These are phyloP conservation scores for Hypoxylon crocopeplum DNA, from an alignment of 495 filamentous ascomycete species.

Conservation along the genomic window DNA sequence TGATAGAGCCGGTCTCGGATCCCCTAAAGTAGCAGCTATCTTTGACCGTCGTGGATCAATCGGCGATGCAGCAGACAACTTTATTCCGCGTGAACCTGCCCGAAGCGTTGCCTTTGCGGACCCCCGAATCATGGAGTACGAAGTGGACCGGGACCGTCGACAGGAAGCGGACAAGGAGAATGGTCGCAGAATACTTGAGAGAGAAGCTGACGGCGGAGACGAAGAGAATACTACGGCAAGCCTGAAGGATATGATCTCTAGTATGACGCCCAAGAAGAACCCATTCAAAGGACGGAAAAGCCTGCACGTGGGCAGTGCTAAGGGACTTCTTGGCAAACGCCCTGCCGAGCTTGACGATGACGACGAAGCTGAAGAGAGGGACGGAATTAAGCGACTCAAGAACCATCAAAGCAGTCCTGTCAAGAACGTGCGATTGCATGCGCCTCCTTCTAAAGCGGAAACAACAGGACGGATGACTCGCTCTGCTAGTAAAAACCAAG, in stretches of 20 bases:
- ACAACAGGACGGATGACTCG: constrained; percentile 65
- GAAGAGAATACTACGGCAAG: constrained; percentile 66
- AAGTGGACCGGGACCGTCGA: constrained; percentile 72
- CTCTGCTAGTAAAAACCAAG: constrained; percentile 54
- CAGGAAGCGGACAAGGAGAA: constrained; percentile 69
- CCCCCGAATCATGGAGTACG: constrained; percentile 68
- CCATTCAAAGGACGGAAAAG: constrained; percentile 74
- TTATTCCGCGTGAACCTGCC: constrained; percentile 56
- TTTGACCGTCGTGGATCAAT: constrained; percentile 77
- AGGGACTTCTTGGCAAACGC: constrained; percentile 76
- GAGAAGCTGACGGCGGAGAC: constrained; percentile 52
- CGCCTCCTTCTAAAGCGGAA: constrained; percentile 69
- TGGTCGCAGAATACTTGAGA: constrained; percentile 59
- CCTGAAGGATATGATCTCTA: constrained; percentile 78
- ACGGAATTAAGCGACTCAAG: constrained; percentile 72
- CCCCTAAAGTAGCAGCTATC: constrained; percentile 74
- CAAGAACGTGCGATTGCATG: constrained; percentile 73
- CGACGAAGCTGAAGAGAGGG: constrained; percentile 68
- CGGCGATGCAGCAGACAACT: constrained; percentile 66
- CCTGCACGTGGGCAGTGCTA: constrained; percentile 75
- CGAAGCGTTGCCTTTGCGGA: constrained; percentile 69
- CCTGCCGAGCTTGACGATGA: constrained; percentile 74
- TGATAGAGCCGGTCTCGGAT: constrained; percentile 78
- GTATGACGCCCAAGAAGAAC: constrained; percentile 77
- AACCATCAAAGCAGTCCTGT: constrained; percentile 77